phyloP scores from a whole-genome alignment of 805 yeast species.

The Yarrowia sp. region DNA sequence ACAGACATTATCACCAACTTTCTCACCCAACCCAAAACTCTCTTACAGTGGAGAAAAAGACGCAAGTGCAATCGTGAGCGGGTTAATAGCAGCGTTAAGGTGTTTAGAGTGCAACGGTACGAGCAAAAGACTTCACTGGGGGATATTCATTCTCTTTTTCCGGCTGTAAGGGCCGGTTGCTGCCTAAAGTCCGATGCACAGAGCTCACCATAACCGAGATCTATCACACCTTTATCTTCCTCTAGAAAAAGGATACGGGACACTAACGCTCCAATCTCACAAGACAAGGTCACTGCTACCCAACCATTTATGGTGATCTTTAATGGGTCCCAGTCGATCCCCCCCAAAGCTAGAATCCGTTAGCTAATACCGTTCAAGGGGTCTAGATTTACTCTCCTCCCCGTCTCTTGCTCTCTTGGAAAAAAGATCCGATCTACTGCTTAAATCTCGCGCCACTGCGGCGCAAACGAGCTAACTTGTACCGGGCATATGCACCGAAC shows the following conservation, averaged over 20 bases:
- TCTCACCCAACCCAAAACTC: background rate
- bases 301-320: background rate
- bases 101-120: slow-evolving; percentile 18
- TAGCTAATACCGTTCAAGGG: background rate
- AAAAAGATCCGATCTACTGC: background rate
- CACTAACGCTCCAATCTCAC: background rate
- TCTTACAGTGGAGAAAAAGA: background rate
- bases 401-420: background rate
- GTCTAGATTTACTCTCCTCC: background rate
- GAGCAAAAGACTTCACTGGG: slow-evolving; percentile 1
- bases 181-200: background rate
- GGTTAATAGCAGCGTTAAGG: background rate
- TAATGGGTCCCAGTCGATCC: background rate
- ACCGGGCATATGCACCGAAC: background rate
- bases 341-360: background rate
- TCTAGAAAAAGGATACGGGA: too few species aligned
- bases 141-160: background rate
- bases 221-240: background rate
- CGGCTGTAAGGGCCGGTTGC: slow-evolving; percentile 9
- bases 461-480: slow-evolving; percentile 19
- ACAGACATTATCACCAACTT: slow-evolving; percentile 13
- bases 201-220: background rate
- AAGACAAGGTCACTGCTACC: background rate
- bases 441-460: slow-evolving; percentile 20
- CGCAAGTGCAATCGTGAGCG: slow-evolving; percentile 14